Percentiles rank a stretch among this genome's conserved stretches.
phyloP scores from a whole-genome alignment of 73 alveolate species.

The Paramecium caudatum region DNA sequence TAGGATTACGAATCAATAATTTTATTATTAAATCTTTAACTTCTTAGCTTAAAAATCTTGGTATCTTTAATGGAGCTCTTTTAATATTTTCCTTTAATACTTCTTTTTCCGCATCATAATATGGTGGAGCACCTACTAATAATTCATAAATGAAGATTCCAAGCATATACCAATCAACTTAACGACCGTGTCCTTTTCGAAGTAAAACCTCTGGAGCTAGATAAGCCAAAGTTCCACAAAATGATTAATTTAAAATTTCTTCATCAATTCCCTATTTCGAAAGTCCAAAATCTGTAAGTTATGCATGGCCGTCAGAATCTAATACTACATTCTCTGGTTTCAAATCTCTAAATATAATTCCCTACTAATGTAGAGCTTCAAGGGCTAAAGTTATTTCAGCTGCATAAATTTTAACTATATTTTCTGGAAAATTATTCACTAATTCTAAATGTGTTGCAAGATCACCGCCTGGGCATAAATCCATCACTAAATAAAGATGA shows the following conservation, averaged over 20 bases:
- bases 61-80: constrained; percentile 52
- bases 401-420: constrained; percentile 89
- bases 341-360: constrained; percentile 95
- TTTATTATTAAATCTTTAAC: constrained; percentile 77
- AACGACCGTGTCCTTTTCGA: constrained; percentile 94
- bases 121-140: constrained; percentile 87
- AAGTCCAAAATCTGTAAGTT: constrained; percentile 96
- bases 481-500: constrained; percentile 91
- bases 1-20: constrained; percentile 80
- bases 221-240: constrained; percentile 92
- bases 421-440: constrained; percentile 86
- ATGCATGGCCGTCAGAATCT: constrained; percentile 95
- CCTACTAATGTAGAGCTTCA: constrained; percentile 92
- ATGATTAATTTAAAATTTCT: constrained; percentile 74
- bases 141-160: constrained; percentile 94
- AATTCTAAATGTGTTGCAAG: constrained; percentile 52
- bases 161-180: constrained; percentile 96
- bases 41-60: constrained; percentile 45
- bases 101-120: constrained; percentile 53
- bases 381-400: constrained; percentile 94
- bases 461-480: constrained; percentile 96
- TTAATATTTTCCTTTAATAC: constrained; percentile 32
- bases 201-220: constrained; percentile 97
- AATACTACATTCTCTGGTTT: constrained; percentile 98
- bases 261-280: constrained; percentile 93